phyloP scores from a whole-genome alignment of 352 stramenopile genomes.

The Pythium volutum region DNA sequence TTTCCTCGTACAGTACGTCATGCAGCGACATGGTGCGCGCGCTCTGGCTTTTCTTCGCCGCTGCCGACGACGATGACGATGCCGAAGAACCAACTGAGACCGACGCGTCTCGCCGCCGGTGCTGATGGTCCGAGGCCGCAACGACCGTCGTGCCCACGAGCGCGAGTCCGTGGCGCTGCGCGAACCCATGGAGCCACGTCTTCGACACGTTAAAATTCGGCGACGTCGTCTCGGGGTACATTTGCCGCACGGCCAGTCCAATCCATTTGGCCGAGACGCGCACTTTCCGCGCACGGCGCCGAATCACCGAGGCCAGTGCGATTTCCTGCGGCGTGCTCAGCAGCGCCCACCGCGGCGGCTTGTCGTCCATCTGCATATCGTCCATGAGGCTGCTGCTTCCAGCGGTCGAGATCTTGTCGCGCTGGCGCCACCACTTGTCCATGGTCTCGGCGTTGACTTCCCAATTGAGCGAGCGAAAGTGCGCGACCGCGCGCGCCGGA shows the following conservation, averaged over 20 bases:
- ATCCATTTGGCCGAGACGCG: slow-evolving; percentile 33
- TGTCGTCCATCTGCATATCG: neutral
- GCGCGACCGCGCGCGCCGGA: slow-evolving; percentile 14
- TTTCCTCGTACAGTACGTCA: slow-evolving; percentile 22
- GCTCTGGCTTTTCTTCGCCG: slow-evolving; percentile 8
- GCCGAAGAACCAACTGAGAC: too few relatives aligned
- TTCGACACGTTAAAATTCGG: slow-evolving; percentile 22
- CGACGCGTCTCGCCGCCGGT: neutral
- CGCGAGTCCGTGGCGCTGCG: slow-evolving; percentile 22
- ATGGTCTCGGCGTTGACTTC: slow-evolving; percentile 23
- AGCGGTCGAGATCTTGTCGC: slow-evolving; percentile 16
- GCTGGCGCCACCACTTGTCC: slow-evolving; percentile 27
- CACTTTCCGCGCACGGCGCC: slow-evolving; percentile 23
- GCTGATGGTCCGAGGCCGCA: neutral
- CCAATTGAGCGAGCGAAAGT: slow-evolving; percentile 27
- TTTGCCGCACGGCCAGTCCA: slow-evolving; percentile 24
- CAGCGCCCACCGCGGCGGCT: slow-evolving; percentile 4
- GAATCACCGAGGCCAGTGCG: slow-evolving; percentile 20
- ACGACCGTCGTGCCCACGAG: slow-evolving; percentile 18
- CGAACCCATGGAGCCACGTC: slow-evolving; percentile 23
- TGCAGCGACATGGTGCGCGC: slow-evolving; percentile 15
- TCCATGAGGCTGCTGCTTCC: neutral
- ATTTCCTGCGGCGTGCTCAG: slow-evolving; percentile 17
- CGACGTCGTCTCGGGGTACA: slow-evolving; percentile 22
- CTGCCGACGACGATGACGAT: too few relatives aligned